Percentiles rank a stretch among this genome's conserved stretches.
These are phyloP conservation scores for Pythium oligandrum DNA, from an alignment of 352 stramenopile genomes.

Conservation along the genomic window DNA sequence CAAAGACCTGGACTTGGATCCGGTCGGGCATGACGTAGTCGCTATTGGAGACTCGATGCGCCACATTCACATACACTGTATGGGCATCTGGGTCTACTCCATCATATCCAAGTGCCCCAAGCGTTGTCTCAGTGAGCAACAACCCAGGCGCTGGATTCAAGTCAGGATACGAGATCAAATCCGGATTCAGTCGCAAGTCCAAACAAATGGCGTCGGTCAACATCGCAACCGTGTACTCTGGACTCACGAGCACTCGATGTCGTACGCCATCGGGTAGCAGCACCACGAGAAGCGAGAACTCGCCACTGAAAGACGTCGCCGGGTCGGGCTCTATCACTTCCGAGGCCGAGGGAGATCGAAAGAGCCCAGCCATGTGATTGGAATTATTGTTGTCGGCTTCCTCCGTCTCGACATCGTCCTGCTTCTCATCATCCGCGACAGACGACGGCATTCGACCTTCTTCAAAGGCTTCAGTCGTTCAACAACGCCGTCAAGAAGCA, in stretches of 20 bases:
- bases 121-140: slow-evolving; percentile 29
- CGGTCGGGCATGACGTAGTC: slow-evolving; percentile 83
- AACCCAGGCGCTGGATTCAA: slow-evolving; percentile 29
- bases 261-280: slow-evolving; percentile 74
- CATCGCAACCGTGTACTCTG: slow-evolving; percentile 38
- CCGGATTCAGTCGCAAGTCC: slow-evolving; percentile 51
- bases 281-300: slow-evolving; percentile 63
- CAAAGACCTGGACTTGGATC: slow-evolving; percentile 76
- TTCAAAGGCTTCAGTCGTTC: neutral
- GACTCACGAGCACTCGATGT: slow-evolving; percentile 56
- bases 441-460: neutral
- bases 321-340: neutral
- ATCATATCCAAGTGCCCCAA: slow-evolving; percentile 33
- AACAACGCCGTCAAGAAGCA: neutral
- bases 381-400: neutral
- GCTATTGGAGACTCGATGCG: slow-evolving; percentile 28
- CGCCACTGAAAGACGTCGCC: neutral
- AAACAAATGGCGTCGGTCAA: slow-evolving; percentile 52
- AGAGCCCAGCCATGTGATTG: neutral
- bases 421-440: neutral
- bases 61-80: slow-evolving; percentile 46
- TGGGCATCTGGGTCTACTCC: slow-evolving; percentile 24
- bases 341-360: neutral
- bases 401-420: neutral
- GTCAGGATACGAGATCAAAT: slow-evolving; percentile 59